Evolutionary conservation across 768 basidiomycete genomes (phyloP).

Genomic region (Tulasnella sp.): DNA sequence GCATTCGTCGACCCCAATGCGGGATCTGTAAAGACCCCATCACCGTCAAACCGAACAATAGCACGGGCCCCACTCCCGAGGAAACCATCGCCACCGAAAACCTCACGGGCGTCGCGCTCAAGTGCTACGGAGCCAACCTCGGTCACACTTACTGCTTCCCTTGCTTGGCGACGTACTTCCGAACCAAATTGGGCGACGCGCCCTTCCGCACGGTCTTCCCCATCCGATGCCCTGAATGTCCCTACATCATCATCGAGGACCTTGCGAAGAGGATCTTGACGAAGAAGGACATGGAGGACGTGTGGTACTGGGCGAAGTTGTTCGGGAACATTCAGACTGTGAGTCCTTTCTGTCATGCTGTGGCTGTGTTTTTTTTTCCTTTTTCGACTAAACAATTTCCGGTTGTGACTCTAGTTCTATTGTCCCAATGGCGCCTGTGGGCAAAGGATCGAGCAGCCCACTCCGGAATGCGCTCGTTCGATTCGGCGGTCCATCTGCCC

Average conservation of each 20-base stretch:
- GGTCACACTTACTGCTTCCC: slow-evolving; percentile 4
- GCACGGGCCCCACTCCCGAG: background rate
- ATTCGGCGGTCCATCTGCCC: background rate
- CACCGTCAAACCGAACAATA: background rate
- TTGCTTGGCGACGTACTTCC: slow-evolving; percentile 1
- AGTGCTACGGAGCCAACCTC: background rate
- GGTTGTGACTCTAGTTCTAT: background rate
- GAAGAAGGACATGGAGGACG: background rate
- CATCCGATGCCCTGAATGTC: slow-evolving; percentile 16
- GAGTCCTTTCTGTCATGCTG: background rate
- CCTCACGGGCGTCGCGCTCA: background rate
- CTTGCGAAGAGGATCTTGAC: background rate
- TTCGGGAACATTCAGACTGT: background rate
- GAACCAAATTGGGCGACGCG: background rate
- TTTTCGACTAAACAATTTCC: no score
- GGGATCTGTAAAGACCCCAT: background rate
- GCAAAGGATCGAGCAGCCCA: background rate
- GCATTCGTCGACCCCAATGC: background rate
- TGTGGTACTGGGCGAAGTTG: background rate
- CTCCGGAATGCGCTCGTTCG: background rate
- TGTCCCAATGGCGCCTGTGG: background rate
- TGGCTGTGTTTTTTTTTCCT: background rate
- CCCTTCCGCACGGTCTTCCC: background rate
- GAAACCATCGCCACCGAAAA: background rate
- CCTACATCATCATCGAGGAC: background rate